Evolutionary conservation across 2,329 filamentous ascomycete genomes (phyloP), one percentile per base, ranked within the genome.

Genomic region (Neonectria punicea): DNA sequence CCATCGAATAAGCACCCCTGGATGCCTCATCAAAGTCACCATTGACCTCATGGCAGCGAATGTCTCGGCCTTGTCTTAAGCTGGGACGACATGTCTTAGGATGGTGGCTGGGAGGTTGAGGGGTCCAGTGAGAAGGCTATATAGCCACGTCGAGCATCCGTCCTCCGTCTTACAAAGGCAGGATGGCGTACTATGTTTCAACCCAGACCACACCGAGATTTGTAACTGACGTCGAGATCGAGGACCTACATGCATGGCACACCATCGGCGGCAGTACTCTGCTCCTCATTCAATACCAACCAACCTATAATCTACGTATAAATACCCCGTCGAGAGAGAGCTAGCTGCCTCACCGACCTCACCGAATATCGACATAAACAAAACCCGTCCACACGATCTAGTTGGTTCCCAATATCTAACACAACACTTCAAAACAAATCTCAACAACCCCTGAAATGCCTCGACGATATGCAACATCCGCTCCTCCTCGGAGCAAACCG

Each of bases 391-490:
- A 18, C 39, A n/a, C 6, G 6, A 16, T 36, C 34, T 16, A 4
- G 1, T 16, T 36, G 34, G 6, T 13, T 36, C 6, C 14, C 16
- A 39, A 16, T 39, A 6, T 7, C 4, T 8, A 2, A n/a, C 14
- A 5, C 28, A 11, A 18, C 30, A 20, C 49, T 20, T 18, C 49
- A 51, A 34, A 16, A 8, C 9, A 11, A 22, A 22, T 5, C 49
- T 4, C 22, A 32, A 34, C 43, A 41, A 7, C 16, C 39, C 22
- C 25, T 30, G 43, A 47, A n/a, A 73, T 73, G 71, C 36, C 68
- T 18, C 67, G 60, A 67, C 49, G 71, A 47, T 54, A 58, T 63
- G 41, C 70, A 49, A 28, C 65, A 46, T 66, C 51, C 22, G 63
- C 71, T 46, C 56, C 53, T 18, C 68, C 66, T 25, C 54, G 39